Evolutionary conservation across 2,329 filamentous ascomycete genomes (phyloP).

Genomic region (Alternaria arborescens): DNA sequence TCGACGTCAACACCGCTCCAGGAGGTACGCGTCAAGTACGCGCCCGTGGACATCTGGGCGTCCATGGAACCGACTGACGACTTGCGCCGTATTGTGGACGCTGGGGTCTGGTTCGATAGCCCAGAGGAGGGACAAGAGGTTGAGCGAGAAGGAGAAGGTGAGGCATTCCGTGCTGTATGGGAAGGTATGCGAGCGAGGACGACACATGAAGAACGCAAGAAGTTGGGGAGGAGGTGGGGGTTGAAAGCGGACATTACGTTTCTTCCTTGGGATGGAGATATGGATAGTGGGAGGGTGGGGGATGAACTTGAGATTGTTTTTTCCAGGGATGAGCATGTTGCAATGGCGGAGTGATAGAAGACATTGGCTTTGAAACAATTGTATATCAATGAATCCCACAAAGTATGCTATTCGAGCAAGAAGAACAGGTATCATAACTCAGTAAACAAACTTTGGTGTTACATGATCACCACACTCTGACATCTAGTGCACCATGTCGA

Average conservation of each 20-base stretch:
- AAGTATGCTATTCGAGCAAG: not conserved
- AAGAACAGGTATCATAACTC: not conserved
- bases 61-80: slow-evolving; percentile 45
- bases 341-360: too few relatives aligned
- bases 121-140: slow-evolving; percentile 23
- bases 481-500: not conserved
- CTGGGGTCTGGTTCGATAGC: slow-evolving; percentile 42
- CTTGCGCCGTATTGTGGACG: slow-evolving; percentile 34
- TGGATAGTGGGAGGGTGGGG: slow-evolving; percentile 41
- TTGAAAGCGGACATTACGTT: slow-evolving; percentile 30
- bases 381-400: not conserved
- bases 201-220: slow-evolving; percentile 15
- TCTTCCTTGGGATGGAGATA: slow-evolving; percentile 44
- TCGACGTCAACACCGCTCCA: slow-evolving; percentile 17
- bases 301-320: slow-evolving; percentile 49
- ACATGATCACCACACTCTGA: not conserved
- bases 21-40: slow-evolving; percentile 40
- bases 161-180: slow-evolving; percentile 45
- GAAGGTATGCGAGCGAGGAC: slow-evolving; percentile 23
- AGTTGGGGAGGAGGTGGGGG: slow-evolving; percentile 16
- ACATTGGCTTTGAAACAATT: not conserved
- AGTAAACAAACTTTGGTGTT: not conserved
- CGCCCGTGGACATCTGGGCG: slow-evolving; percentile 48
- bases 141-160: slow-evolving; percentile 40
- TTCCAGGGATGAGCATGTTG: slow-evolving; percentile 12